Base-by-base conservation (phyloP, 805 yeast species). In the Limtongia smithiae region DNA sequence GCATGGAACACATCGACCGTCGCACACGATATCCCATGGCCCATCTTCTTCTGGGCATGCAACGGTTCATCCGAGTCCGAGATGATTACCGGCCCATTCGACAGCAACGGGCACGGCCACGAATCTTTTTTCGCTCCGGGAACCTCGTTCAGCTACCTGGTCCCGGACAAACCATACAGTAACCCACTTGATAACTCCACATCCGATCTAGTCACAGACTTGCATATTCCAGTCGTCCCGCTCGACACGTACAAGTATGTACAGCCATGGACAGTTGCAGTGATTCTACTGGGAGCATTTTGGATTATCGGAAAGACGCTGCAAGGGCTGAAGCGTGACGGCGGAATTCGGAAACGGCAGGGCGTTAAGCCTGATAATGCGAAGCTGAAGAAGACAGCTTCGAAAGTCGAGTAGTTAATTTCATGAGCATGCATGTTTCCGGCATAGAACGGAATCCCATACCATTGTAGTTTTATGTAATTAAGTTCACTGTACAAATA, bases 31-130 rank as follows among this genome's bases (percentile, higher is more conserved):
- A 15, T 69, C 61, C 62, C 70, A 43, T 64, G 64, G 32, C 81
- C 82, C 3, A 48, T 60, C 11, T 63, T 78, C 1, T 79, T 78
- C 52, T 72, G 74, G 71, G 80, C 78, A 0, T 80, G 84, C 62
- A 71, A 69, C 47, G 67, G 72, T 18, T 54, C 62, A 18, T 63
- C 62, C 21, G 67, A 62, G 36, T 39, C 44, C 18, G 57, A 58
- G 14, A 51, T 60, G 32, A 51, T 44, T 1, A 54, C 52, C 17
- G 71, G 66, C 50, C 76, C 71, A 34, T 71, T 72, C 39, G 77
- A 75, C 48, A 40, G 61, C 3, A 69, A 65, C 34, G 62, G 61
- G 1, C 48, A 74, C 8, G 80, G 80, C 3, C 68, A 70, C 48
- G 80, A 76, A 51, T 60, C 72, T 1, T 66, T 67, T 39, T 79